Base-by-base conservation (phyloP, 2,329 filamentous ascomycete species). In the Falciphora oryzae region DNA sequence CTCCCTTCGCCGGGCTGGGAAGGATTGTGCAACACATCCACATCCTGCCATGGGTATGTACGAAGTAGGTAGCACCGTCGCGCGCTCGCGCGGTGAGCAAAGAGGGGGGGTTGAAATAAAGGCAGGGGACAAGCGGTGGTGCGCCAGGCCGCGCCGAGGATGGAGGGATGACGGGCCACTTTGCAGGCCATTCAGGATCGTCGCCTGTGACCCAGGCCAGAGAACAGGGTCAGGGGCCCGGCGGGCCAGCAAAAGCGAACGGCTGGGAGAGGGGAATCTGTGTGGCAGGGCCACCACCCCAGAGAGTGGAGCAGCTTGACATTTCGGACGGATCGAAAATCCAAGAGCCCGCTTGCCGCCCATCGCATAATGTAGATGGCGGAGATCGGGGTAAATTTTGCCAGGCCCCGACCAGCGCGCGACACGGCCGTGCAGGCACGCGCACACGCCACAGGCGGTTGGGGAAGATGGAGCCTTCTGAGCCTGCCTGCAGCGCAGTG, bases 301-400 rank as follows among this genome's bases (percentile, higher is more conserved):
- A n/a, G 14, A n/a, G 22, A 10, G 44, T 53, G 44, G 44, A 25
- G 44, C 44, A 53, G 44, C 44, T 53, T 53, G 44, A 53, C 44
- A 53, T 53, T 53, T 53, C 44, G 44, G 44, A 53, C 44, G 44
- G 44, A 53, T 53, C 44, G 44, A 53, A 53, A 53, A 53, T 53
- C 44, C 44, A 53, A 53, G 22, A 53, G 44, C 4, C 3, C 44
- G 44, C 44, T 50, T n/a, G 22, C 44, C 44, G 22, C 44, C 44
- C 44, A 25, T 25, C 44, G 22, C 44, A 50, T 50, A 50, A 50
- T 53, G 44, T 53, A 53, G 44, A 53, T 53, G 44, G 44, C 44
- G 44, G 44, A 53, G 44, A 53, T 53, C 44, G 44, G 44, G 44
- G 22, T n/a, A 53, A n/a, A 18, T 53, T 53, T n/a, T 53, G n/a